Conservation (phyloP, 2,329 filamentous ascomycete genomes). For the Fusarium anguioides region DNA sequence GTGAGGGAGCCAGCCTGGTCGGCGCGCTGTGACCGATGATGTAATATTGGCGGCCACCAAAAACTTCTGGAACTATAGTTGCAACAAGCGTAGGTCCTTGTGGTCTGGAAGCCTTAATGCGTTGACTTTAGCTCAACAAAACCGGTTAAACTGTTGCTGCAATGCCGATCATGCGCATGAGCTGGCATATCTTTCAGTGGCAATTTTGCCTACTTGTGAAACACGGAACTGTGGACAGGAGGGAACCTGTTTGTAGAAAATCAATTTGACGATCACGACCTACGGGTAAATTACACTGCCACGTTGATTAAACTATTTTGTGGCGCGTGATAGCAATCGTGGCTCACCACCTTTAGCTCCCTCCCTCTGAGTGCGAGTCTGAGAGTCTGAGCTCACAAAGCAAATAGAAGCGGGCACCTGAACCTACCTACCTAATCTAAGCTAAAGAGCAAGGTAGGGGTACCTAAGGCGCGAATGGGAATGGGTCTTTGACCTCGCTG, state of each 20-base stretch:
- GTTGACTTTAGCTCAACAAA: constrained; percentile 12
- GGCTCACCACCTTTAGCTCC: constrained; percentile 21
- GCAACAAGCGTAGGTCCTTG: not conserved
- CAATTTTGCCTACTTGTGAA: constrained; percentile 28
- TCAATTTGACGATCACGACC: not conserved
- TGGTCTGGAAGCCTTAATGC: constrained; percentile 13
- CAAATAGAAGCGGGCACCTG: constrained; percentile 15
- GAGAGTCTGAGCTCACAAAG: constrained; percentile 23
- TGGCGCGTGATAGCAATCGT: constrained; percentile 19
- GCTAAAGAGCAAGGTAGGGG: too few relatives aligned
- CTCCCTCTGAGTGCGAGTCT: constrained; percentile 16
- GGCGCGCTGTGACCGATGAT: constrained; percentile 38
- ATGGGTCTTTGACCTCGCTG: constrained; percentile 38
- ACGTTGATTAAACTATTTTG: constrained; percentile 16
- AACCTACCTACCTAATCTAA: too few relatives aligned
- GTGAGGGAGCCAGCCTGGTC: constrained; percentile 39
- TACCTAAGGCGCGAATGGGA: constrained; percentile 37
- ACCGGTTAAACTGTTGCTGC: constrained; percentile 22
- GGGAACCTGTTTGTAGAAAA: constrained; percentile 17
- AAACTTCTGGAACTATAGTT: constrained; percentile 18
- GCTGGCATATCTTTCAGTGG: constrained; percentile 27
- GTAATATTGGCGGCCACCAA: constrained; percentile 37
- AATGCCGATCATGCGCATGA: constrained; percentile 28
- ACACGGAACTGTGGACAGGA: constrained; percentile 16
- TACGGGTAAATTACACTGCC: constrained; percentile 27